Base-by-base conservation (phyloP, 1,284 basidiomycete species). In the Porodaedalea pini region DNA sequence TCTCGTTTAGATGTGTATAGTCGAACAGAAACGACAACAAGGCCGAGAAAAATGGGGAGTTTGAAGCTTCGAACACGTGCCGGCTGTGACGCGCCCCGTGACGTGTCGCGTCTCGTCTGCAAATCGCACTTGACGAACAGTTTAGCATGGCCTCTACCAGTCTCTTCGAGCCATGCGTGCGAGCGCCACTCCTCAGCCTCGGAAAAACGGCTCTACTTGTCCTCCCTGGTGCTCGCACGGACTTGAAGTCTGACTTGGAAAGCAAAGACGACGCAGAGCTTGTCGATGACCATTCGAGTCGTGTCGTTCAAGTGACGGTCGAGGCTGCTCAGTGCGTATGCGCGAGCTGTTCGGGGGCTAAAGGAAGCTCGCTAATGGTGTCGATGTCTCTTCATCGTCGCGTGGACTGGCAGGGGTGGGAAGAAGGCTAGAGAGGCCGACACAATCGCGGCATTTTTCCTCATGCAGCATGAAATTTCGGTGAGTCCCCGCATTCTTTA, bases 391-490 rank as follows among this genome's bases (percentile, higher is more conserved):
- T 6, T 34, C 32, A 6, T 6, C 32, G 32, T 13, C 6, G 10
- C 13, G 4, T 3, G 25, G 21, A 47, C 21, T 25, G 25, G 31
- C n/a, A 47, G 45, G 29, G 25, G 31, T 3, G 25, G 25, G 36
- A 51, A 31, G 2, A 29, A 29, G 21, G 23, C 13, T 8, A 11
- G 31, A n/a, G 23, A 44, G 3, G 34, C 51, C 13, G 51, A 60
- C 8, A 36, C 50, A 19, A 36, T 57, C 15, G 54, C 58, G n/a
- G 23, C 40, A 11, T 60, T 48, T 34, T 60, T 56, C 39, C 48
- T 52, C 3, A 49, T 60, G 3, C 58, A 60, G 41, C 58, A 53
- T 21, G 49, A 60, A 31, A 32, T 60, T 13, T 60, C 58, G 2
- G 58, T 60, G 19, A 43, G 52, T 58, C 17, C 0, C 36, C 19